Evolutionary conservation across 148 eudicot genomes (phyloP).

Genomic region (Rhododendron mucronatum): DNA sequence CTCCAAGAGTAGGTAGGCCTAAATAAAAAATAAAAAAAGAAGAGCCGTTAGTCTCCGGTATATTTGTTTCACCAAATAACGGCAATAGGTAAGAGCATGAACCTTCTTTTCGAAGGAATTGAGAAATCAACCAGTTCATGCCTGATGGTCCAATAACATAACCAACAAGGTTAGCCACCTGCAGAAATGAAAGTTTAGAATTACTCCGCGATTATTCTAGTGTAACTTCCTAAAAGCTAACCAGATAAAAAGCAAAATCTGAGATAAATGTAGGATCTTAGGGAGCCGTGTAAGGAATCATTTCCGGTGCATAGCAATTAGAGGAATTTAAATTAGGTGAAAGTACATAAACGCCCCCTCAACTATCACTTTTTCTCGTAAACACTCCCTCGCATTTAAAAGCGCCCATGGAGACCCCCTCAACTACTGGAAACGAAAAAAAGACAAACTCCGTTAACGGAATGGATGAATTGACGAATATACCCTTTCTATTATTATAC

Average conservation of each 20-base stretch:
- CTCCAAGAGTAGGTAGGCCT: constrained; percentile 69
- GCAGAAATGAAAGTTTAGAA: constrained; percentile 20
- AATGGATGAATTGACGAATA: no score
- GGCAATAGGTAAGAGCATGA: background rate
- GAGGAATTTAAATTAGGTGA: background rate
- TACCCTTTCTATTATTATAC: no score
- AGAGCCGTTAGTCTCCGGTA: background rate
- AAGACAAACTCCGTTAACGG: no score
- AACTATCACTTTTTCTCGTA: no score
- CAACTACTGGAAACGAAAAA: no score
- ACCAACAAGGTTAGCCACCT: constrained; percentile 95
- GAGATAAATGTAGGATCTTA: background rate
- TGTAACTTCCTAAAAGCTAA: background rate
- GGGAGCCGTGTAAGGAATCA: background rate
- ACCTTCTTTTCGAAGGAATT: constrained; percentile 67
- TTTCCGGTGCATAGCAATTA: background rate
- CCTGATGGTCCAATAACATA: constrained; percentile 96
- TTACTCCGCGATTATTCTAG: background rate
- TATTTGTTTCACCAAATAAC: constrained; percentile 2
- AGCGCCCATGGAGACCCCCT: no score
- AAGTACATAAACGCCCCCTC: no score
- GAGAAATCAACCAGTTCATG: constrained; percentile 71
- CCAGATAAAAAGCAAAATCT: background rate
- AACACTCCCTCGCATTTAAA: no score
- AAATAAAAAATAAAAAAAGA: constrained; percentile 6